These are phyloP conservation scores for Mycothermus thermophilus DNA, from an alignment of 495 filamentous ascomycete genomes.

Conservation along the genomic window DNA sequence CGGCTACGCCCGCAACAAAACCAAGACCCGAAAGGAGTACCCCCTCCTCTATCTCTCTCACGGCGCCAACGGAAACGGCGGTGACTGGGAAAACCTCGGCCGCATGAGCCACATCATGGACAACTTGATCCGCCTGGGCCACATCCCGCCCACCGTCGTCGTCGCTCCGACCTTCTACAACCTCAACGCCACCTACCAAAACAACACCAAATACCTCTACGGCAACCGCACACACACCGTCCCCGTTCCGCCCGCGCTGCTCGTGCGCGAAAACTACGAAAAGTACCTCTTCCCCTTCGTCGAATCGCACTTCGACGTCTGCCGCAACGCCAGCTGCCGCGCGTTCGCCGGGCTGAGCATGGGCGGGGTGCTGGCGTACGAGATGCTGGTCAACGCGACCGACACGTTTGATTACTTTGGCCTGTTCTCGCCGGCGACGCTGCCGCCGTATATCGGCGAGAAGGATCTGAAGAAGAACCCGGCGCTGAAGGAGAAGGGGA, in stretches of 20 bases:
- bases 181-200: conserved; percentile 18
- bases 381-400: conserved; percentile 24
- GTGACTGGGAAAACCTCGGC: conserved; percentile 22
- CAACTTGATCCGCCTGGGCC: conserved; percentile 20
- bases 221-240: conserved; percentile 11
- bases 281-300: conserved; percentile 21
- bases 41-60: conserved; percentile 23
- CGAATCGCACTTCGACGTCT: conserved; percentile 12
- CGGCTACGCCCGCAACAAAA: conserved; percentile 15
- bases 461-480: conserved; percentile 11
- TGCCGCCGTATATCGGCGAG: conserved; percentile 11
- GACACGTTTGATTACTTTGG: conserved; percentile 20
- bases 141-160: conserved; percentile 21
- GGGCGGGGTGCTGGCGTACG: conserved; percentile 21
- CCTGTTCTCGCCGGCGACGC: conserved; percentile 20
- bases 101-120: conserved; percentile 21
- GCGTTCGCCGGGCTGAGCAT: conserved; percentile 20
- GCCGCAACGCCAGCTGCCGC: conserved; percentile 14
- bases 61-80: conserved; percentile 13
- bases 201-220: conserved; percentile 17
- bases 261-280: conserved; percentile 19
- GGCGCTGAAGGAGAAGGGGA: conserved; percentile 11
- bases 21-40: conserved; percentile 13
- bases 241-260: conserved; percentile 7
- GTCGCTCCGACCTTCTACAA: conserved; percentile 24